A percentile compares a stretch with the other conserved stretches of the same genome.
phyloP scores from a whole-genome alignment of 257 asterid species.

The Jacaranda mimosifolia region DNA sequence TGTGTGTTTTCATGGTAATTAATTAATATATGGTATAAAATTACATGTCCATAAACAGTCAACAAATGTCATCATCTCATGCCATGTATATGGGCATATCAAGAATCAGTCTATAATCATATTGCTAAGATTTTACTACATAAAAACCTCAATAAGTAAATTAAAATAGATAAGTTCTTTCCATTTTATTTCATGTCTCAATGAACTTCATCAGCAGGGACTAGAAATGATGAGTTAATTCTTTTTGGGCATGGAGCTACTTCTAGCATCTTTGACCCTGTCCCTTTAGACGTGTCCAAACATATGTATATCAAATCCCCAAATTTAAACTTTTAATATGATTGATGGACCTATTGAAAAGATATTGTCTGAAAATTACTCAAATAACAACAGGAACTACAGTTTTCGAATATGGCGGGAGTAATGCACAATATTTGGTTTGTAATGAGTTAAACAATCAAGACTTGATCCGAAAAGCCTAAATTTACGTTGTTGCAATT shows the following conservation, averaged over 20 bases:
- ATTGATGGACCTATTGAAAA: too few relatives aligned
- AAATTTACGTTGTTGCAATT: conserved; percentile 51
- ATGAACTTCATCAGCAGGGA: too few relatives aligned
- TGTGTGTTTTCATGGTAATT: too few relatives aligned
- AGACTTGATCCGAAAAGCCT: conserved; percentile 52
- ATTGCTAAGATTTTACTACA: background rate
- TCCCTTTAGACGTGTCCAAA: background rate
- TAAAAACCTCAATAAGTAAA: too few relatives aligned
- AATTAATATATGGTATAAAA: too few relatives aligned
- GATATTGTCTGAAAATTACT: too few relatives aligned
- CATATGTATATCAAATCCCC: background rate
- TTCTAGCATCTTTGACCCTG: background rate
- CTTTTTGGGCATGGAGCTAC: background rate
- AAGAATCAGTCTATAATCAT: background rate
- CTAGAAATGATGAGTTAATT: too few relatives aligned
- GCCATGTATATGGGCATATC: background rate
- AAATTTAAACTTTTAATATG: too few relatives aligned
- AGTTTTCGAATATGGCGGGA: background rate
- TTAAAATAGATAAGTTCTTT: too few relatives aligned
- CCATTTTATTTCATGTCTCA: too few relatives aligned
- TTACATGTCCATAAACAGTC: too few relatives aligned
- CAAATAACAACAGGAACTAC: background rate
- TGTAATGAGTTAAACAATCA: background rate
- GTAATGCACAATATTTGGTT: background rate
- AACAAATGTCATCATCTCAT: background rate